These are phyloP conservation scores for Geranium rotundifolium DNA, from an alignment of 345 rosid genomes.

Conservation along the genomic window DNA sequence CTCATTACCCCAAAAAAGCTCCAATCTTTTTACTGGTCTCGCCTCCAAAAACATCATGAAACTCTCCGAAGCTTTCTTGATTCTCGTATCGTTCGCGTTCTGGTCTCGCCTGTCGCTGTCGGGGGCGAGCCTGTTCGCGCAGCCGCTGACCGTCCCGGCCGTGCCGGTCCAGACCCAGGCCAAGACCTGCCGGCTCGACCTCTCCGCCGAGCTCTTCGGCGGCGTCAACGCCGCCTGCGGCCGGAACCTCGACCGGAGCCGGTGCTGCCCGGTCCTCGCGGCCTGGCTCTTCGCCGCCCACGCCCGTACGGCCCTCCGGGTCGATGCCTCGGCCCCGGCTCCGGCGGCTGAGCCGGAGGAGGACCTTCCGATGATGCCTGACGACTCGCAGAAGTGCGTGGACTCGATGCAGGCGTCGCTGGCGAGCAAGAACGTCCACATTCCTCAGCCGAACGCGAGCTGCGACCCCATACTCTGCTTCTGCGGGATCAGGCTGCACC, in stretches of 20 bases:
- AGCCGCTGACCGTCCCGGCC: conserved; percentile 86
- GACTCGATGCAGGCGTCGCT: conserved; percentile 78
- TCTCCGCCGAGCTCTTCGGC: conserved; percentile 93
- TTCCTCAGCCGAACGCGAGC: conserved; percentile 76
- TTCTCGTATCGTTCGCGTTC: background rate
- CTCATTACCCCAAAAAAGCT: background rate
- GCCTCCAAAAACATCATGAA: background rate
- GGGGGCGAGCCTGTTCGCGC: conserved; percentile 39
- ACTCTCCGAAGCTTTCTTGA: background rate
- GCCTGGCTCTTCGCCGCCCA: conserved; percentile 99
- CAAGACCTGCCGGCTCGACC: conserved; percentile 73
- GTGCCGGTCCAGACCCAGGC: conserved; percentile 64
- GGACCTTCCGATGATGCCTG: conserved; percentile 86
- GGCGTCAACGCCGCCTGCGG: conserved; percentile 91
- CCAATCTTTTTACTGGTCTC: background rate
- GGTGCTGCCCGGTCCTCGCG: conserved; percentile 94
- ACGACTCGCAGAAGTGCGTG: conserved; percentile 96
- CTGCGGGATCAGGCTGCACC: conserved; percentile 93
- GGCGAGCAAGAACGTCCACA: conserved; percentile 57
- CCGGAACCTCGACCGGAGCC: conserved; percentile 74
- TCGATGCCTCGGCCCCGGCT: conserved; percentile 32
- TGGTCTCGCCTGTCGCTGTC: background rate
- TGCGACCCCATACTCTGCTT: conserved; percentile 84
- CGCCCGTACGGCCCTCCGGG: conserved; percentile 72
- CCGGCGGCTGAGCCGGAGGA: conserved; percentile 36